Conservation (phyloP, 768 basidiomycete genomes). For the Phanerochaete carnosa region DNA sequence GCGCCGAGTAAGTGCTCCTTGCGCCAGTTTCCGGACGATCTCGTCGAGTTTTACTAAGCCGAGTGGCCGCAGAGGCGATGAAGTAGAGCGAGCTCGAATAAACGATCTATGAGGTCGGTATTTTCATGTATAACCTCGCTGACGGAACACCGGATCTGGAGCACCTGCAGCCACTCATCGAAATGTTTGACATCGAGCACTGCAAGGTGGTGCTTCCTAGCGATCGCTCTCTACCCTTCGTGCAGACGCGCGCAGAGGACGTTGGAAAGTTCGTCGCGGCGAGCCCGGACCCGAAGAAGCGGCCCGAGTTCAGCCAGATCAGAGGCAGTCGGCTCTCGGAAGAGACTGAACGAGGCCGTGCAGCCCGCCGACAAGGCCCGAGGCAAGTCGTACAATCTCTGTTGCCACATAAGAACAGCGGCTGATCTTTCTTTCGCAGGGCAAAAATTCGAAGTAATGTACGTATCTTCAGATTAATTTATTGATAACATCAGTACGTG, state of each 20-base stretch:
- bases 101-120: conserved; percentile 1
- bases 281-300: neutral
- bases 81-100: conserved; percentile 4
- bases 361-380: neutral
- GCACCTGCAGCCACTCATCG: neutral
- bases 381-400: neutral
- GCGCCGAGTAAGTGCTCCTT: conserved; percentile 3
- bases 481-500: no score
- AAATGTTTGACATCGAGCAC: conserved; percentile 1
- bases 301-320: conserved; percentile 5
- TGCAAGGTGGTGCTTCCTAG: neutral
- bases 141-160: neutral
- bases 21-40: neutral
- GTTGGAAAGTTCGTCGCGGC: conserved; percentile 3
- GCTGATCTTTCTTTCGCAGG: no score
- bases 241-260: conserved; percentile 1
- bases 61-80: neutral
- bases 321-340: neutral
- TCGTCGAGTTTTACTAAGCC: neutral
- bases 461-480: no score
- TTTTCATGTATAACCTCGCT: conserved; percentile 10
- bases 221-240: neutral
- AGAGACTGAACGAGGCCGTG: neutral
- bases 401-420: no score
- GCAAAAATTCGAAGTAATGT: no score